Evolutionary conservation across 192 early-diverging fungal genomes (phyloP).

Genomic region (Coemansia sp.): DNA sequence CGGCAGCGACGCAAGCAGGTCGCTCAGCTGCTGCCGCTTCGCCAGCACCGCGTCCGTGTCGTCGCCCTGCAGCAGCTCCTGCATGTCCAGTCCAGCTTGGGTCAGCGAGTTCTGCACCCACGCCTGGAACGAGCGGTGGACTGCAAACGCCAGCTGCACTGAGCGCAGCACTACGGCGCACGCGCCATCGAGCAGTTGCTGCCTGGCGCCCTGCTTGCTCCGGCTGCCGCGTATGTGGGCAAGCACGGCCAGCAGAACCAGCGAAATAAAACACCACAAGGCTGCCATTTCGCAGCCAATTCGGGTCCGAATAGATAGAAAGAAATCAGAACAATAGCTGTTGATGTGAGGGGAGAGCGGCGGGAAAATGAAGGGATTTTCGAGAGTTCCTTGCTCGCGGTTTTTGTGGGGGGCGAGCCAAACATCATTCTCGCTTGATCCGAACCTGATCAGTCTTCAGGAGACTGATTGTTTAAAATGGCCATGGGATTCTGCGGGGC

Average conservation of each 20-base stretch:
- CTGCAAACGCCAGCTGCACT: slow-evolving; percentile 32
- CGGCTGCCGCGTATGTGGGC: slow-evolving; percentile 14
- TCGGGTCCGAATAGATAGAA: no score
- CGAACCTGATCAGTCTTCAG: no score
- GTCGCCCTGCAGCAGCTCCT: slow-evolving; percentile 32
- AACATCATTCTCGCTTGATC: no score
- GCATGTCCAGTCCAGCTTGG: slow-evolving; percentile 39
- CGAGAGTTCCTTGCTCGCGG: no score
- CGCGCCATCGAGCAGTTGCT: slow-evolving; percentile 26
- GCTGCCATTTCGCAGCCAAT: slow-evolving; percentile 17
- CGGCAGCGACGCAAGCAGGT: slow-evolving; percentile 31
- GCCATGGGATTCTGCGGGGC: no score
- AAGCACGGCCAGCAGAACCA: slow-evolving; percentile 25
- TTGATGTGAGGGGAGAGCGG: no score
- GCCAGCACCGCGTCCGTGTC: slow-evolving; percentile 25
- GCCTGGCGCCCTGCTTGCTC: slow-evolving; percentile 11
- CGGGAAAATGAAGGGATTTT: no score
- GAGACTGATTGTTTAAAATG: no score
- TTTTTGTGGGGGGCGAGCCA: no score
- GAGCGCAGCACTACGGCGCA: slow-evolving; percentile 28
- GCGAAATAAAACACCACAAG: slow-evolving; percentile 12
- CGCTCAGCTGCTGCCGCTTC: slow-evolving; percentile 26
- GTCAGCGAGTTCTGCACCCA: slow-evolving; percentile 43
- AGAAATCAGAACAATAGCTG: no score
- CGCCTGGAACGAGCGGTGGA: slow-evolving; percentile 38